Base-by-base conservation (phyloP, 2,329 filamentous ascomycete genomes). In the Apiospora marii region DNA sequence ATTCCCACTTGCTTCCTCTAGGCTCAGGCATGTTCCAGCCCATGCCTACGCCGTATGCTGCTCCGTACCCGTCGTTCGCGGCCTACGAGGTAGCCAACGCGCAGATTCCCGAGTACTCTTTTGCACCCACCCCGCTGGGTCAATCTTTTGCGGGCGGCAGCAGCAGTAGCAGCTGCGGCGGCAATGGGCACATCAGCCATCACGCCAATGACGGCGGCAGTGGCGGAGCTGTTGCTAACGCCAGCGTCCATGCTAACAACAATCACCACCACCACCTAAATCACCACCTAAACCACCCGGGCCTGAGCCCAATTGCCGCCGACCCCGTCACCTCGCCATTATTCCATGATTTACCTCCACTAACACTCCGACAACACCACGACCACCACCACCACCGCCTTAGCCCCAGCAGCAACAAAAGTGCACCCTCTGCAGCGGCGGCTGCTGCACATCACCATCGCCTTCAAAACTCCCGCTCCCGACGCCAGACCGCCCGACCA, bases 1-100 rank as follows among this genome's bases (percentile, higher is more conserved):
- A 51, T 41, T 64, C 30, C 22, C 19, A n/a, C 34, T 19, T 64
- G 30, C 19, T 41, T 24, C 58, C 22, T n/a, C 46, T 22, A 64
- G 58, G 58, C 34, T 14, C 76, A 78, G 85, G 82, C 81, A 90
- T 89, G 87, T 90, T 88, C 82, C 85, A 88, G 80, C 85, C 87
- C 78, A 85, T 88, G 76, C 83, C 86, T 71, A 86, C 85, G 71
- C 84, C 87, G 71, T 87, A 85, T 75, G 80, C 83, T 81, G 84
- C 76, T 85, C 84, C 77, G 83, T 71, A 80, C 76, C 83, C 82
- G 76, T 73, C 76, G 73, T 85, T 85, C 82, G 84, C 83, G 77
- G 78, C 86, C 77, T 74, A 79, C 75, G 71, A 78, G 77, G 46
- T 41, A 41, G 74, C 74, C 64, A 79, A 79, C 74, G 76, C 76